Evolutionary conservation across 2,329 filamentous ascomycete genomes (phyloP).

Genomic region (Thielaviopsis populi): DNA sequence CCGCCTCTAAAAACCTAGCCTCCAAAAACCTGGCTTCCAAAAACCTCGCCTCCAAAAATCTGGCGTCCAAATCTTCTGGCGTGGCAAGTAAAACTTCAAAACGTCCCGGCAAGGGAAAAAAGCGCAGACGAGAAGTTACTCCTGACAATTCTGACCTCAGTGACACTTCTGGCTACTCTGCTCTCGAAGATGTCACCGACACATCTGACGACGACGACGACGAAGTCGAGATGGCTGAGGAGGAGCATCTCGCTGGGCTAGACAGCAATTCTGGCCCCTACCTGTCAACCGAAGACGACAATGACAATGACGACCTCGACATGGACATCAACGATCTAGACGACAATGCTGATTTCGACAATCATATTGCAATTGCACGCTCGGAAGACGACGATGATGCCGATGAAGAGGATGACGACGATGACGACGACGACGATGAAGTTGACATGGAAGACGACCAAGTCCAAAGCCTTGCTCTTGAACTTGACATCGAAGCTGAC

Average conservation of each 20-base stretch:
- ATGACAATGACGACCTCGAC: conserved; percentile 28
- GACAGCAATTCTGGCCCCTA: conserved; percentile 27
- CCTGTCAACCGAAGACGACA: conserved; percentile 28
- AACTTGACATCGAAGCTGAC: not conserved
- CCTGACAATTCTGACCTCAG: conserved; percentile 44
- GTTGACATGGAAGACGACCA: conserved; percentile 3
- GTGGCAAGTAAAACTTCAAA: conserved; percentile 8
- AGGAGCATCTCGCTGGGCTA: conserved; percentile 51
- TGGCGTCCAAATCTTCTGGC: conserved; percentile 2
- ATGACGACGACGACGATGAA: conserved; percentile 3
- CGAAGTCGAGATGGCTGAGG: conserved; percentile 63
- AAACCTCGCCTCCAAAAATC: not conserved
- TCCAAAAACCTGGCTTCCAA: not conserved
- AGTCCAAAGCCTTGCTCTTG: conserved; percentile 24
- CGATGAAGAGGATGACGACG: conserved; percentile 14
- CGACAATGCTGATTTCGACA: conserved; percentile 23
- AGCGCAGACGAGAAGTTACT: conserved; percentile 25
- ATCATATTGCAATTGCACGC: conserved; percentile 22
- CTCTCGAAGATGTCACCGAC: conserved; percentile 65
- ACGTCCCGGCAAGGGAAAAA: conserved; percentile 8
- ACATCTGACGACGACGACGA: conserved; percentile 65
- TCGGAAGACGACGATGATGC: conserved; percentile 1
- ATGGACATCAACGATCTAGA: conserved; percentile 25
- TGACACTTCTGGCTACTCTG: conserved; percentile 58
- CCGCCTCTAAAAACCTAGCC: conserved; percentile 1